phyloP scores from a whole-genome alignment of 2,329 filamentous ascomycete species.

The Aureobasidium uvarum region DNA sequence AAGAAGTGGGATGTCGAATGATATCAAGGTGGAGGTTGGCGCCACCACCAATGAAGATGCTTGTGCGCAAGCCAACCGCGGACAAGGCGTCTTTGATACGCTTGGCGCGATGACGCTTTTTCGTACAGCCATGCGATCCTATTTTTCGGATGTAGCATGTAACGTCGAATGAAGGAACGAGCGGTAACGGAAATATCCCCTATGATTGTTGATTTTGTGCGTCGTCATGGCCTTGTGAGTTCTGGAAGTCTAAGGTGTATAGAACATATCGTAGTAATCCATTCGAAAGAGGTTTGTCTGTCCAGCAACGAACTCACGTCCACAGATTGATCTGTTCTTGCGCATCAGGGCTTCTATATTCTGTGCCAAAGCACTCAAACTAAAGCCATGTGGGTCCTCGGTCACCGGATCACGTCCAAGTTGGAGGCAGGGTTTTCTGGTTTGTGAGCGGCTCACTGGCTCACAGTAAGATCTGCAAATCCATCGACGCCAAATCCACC shows the following conservation, averaged over 20 bases:
- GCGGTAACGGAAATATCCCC: conserved; percentile 10
- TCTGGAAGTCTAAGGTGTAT: neutral
- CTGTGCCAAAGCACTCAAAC: conserved; percentile 9
- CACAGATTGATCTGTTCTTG: neutral
- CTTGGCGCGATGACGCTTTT: conserved; percentile 13
- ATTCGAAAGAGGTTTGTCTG: too few relatives aligned
- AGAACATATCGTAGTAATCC: neutral
- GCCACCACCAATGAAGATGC: conserved; percentile 5
- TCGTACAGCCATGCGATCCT: neutral
- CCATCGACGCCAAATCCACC: neutral
- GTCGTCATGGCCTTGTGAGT: neutral
- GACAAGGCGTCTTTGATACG: neutral
- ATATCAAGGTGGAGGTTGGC: conserved; percentile 5
- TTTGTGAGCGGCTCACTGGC: neutral
- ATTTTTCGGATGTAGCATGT: conserved; percentile 1
- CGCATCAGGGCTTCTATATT: neutral
- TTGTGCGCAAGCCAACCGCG: conserved; percentile 17
- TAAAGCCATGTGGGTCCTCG: conserved; percentile 12
- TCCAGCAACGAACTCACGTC: neutral
- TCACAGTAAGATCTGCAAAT: conserved; percentile 1
- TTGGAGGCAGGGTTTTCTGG: neutral
- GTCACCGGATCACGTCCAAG: neutral
- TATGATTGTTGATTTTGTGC: conserved; percentile 4
- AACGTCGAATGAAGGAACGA: conserved; percentile 13
- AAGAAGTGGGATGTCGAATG: neutral